Evolutionary conservation across 371 early-diverging fungal genomes (phyloP).

Genomic region (Mucor sp.): DNA sequence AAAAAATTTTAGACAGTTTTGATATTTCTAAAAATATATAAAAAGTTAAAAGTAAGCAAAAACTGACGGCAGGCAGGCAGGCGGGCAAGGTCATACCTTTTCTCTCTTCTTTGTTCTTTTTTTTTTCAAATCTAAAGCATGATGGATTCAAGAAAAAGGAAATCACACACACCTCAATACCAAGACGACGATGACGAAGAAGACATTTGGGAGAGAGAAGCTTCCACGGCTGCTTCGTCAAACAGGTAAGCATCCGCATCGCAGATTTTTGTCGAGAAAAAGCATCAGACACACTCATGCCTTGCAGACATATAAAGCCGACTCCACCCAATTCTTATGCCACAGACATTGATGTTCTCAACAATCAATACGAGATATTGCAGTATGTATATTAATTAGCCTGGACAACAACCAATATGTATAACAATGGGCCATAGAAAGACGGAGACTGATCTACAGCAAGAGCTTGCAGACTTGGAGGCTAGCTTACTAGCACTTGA

Average conservation of each 20-base stretch:
- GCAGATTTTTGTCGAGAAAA: not conserved
- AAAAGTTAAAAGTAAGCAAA: conserved; percentile 1
- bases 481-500: not conserved
- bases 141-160: not conserved
- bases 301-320: not conserved
- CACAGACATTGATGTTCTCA: conserved; percentile 2
- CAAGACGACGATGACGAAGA: conserved; percentile 19
- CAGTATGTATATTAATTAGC: conserved; percentile 3
- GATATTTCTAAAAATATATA: not conserved
- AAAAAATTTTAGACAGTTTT: conserved; percentile 10
- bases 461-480: not conserved
- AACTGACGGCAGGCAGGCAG: not conserved
- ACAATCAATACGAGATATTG: conserved; percentile 15
- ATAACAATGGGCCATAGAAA: not conserved
- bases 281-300: no score
- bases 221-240: not conserved
- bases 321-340: conserved; percentile 12
- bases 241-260: not conserved
- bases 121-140: not conserved
- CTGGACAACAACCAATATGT: no score
- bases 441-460: not conserved
- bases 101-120: not conserved
- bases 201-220: conserved; percentile 32
- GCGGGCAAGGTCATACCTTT: not conserved
- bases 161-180: not conserved